phyloP scores from a whole-genome alignment of 2,329 filamentous ascomycete genomes.

The Microsporum ferrugineum region DNA sequence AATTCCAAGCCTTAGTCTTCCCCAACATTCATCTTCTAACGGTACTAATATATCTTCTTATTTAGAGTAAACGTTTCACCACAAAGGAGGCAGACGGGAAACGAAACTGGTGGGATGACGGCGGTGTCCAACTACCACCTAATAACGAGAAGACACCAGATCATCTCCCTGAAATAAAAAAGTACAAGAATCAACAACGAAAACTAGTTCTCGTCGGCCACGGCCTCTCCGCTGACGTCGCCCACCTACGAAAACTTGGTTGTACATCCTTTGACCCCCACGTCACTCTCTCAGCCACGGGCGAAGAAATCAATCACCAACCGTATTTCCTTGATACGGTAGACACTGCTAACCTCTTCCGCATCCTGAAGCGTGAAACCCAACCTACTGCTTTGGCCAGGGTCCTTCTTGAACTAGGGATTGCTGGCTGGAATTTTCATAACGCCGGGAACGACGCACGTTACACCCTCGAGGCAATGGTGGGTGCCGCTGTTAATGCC shows the following conservation, averaged over 20 bases:
- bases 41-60: background rate
- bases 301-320: background rate
- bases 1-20: background rate
- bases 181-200: slow-evolving; percentile 26
- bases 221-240: slow-evolving; percentile 55
- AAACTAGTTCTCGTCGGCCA: slow-evolving; percentile 73
- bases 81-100: background rate
- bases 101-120: background rate
- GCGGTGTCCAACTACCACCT: background rate
- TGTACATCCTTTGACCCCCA: slow-evolving; percentile 31
- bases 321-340: slow-evolving; percentile 50
- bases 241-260: slow-evolving; percentile 55
- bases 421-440: slow-evolving; percentile 57
- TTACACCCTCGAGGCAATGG: slow-evolving; percentile 63
- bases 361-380: slow-evolving; percentile 45
- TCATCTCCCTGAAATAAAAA: background rate
- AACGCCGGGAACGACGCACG: slow-evolving; percentile 80
- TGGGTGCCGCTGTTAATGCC: slow-evolving; percentile 46
- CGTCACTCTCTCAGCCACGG: background rate
- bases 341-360: slow-evolving; percentile 64
- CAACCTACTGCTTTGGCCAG: slow-evolving; percentile 47
- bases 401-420: slow-evolving; percentile 54
- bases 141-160: background rate
- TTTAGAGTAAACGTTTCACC: background rate
- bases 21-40: background rate